Evolutionary conservation across 2,329 filamentous ascomycete species (phyloP), one percentile per base, ranked within the genome.

Genomic region (Ascochyta fabae): DNA sequence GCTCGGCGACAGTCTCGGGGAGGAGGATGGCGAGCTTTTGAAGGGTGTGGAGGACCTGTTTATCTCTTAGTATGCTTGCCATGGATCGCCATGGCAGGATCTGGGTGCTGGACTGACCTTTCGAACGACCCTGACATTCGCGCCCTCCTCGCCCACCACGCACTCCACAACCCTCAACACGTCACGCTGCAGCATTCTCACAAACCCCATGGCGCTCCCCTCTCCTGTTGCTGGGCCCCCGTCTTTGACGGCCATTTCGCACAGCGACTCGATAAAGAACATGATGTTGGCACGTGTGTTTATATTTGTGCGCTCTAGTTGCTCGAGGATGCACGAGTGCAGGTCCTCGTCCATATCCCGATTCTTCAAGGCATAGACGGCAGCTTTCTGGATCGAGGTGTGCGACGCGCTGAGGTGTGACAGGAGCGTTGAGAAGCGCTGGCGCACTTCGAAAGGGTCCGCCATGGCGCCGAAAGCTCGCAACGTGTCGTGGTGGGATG

Each of bases 241-340:
- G 63, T 92, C 90, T 63, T 87, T 89, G 60, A 86, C 84, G 22
- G 92, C 90, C 78, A 92, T 83, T 72, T 98, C 94, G 72, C 96
- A 90, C 65, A 99, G 91, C 66, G 94, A 90, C 71, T 98, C 94
- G 71, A 99, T 89, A 77, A 99, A 99, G 78, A 96, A 99, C 90
- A 99, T 96, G 75, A 99, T 98, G 74, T 99, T 99, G 56, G 95
- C 96, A 58, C 94, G 85, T 47, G 89, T 96, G 77, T 99, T 99
- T 90, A 99, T 96, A 64, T 91, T 94, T 65, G 91, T 96, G 85
- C 87, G 85, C 76, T 98, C 94, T 27, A 99, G 83, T 76, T 98
- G 94, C 78, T 99, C 95, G 39, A 99, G 79, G 68, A 99, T 98
- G 77, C 96, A 99, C 19, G 91, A 96, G 76, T 99, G 95, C 66